These are phyloP conservation scores for Pythium phragmiticola DNA, from an alignment of 352 stramenopile genomes.

Conservation along the genomic window DNA sequence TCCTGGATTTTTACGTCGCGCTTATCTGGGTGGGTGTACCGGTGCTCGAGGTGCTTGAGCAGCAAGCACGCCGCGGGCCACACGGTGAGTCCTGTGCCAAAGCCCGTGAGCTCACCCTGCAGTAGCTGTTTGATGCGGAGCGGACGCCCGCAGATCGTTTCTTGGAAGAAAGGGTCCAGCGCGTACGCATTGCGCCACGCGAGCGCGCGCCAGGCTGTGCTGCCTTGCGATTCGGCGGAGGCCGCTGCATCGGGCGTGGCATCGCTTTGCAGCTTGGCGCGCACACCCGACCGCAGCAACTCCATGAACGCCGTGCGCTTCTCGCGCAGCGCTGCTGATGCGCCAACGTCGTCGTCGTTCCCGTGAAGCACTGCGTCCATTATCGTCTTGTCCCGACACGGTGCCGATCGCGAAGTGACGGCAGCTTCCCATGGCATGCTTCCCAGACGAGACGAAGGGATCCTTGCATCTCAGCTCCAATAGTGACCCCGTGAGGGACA, in stretches of 20 bases:
- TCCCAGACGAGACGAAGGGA: background rate
- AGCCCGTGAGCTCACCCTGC: constrained; percentile 77
- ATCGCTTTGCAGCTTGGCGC: constrained; percentile 38
- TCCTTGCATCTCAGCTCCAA: background rate
- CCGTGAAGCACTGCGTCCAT: background rate
- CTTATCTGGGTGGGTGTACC: constrained; percentile 21
- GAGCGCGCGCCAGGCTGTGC: constrained; percentile 60
- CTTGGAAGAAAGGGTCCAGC: constrained; percentile 63
- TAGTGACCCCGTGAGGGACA: background rate
- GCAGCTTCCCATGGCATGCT: background rate
- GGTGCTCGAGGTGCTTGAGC: constrained; percentile 77
- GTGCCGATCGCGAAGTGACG: background rate
- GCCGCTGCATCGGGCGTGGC: constrained; percentile 5
- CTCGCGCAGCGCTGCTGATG: background rate
- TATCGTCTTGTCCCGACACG: background rate
- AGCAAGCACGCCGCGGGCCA: constrained; percentile 83
- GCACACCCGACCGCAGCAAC: constrained; percentile 62
- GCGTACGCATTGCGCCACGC: constrained; percentile 74
- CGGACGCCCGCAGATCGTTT: constrained; percentile 36
- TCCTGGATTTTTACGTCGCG: constrained; percentile 13
- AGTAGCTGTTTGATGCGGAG: constrained; percentile 73
- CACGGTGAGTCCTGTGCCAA: constrained; percentile 78
- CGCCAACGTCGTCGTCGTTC: background rate
- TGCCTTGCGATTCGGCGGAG: background rate
- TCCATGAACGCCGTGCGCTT: constrained; percentile 30